A percentile compares a stretch with the other conserved stretches of the same genome.
phyloP scores from a whole-genome alignment of 208 protist genomes.

The Leishmania braziliensis region DNA sequence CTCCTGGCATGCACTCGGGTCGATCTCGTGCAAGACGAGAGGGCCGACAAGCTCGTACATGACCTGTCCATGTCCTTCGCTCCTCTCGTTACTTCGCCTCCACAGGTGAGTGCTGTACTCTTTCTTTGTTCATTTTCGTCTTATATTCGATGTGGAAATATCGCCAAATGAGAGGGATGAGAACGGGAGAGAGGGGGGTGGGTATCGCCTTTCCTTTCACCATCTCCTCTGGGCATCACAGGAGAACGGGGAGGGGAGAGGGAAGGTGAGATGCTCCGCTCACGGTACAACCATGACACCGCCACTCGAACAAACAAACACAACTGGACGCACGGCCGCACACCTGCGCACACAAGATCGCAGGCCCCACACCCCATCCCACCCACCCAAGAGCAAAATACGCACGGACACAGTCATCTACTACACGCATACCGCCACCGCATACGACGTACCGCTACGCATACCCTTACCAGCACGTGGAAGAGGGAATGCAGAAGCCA shows the following conservation, averaged over 20 bases:
- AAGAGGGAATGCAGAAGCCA: background rate
- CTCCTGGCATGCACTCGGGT: background rate
- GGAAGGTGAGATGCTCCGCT: background rate
- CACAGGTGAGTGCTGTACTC: background rate
- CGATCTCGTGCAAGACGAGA: background rate
- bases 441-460: background rate
- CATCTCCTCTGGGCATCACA: background rate
- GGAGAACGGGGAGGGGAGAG: background rate
- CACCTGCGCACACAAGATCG: background rate
- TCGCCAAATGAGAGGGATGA: background rate
- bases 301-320: background rate
- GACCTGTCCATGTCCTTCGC: background rate
- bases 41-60: background rate
- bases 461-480: background rate
- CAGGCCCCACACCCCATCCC: background rate
- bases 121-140: background rate
- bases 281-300: background rate
- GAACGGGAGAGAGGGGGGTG: background rate
- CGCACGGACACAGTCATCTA: background rate
- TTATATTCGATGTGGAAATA: background rate
- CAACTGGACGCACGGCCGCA: background rate
- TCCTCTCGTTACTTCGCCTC: background rate
- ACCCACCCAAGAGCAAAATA: background rate
- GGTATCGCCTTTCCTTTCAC: background rate
- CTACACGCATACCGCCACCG: background rate